Evolutionary conservation across 257 asterid genomes (phyloP).

Genomic region (Solanum clarkiae): DNA sequence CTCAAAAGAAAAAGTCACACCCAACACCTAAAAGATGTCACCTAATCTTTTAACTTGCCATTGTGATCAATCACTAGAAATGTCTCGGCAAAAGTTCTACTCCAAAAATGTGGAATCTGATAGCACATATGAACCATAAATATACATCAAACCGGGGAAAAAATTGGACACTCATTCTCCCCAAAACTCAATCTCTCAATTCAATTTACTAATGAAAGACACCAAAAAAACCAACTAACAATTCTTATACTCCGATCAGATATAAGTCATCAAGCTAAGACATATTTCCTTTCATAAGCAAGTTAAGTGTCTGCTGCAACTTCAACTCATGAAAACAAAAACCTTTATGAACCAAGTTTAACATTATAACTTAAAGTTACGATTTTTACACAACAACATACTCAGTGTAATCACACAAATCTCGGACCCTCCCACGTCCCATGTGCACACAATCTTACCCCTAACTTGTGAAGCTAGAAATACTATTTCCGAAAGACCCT

Average conservation of each 20-base stretch:
- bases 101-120: neutral
- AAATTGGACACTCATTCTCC: neutral
- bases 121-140: neutral
- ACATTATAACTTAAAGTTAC: neutral
- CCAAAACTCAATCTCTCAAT: neutral
- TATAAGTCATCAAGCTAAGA: neutral
- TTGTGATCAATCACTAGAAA: neutral
- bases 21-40: neutral
- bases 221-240: neutral
- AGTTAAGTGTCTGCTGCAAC: neutral
- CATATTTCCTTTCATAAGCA: neutral
- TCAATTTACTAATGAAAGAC: neutral
- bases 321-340: neutral
- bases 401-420: neutral
- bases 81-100: neutral
- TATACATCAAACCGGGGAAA: neutral
- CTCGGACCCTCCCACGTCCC: too few species aligned
- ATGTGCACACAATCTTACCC: neutral
- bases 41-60: neutral
- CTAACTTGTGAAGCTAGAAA: neutral
- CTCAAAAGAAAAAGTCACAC: neutral
- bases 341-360: neutral
- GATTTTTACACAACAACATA: neutral
- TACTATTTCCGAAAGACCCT: neutral
- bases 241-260: neutral